phyloP scores from a whole-genome alignment of 2,329 filamentous ascomycete genomes.

The Claviceps humidiphila region DNA sequence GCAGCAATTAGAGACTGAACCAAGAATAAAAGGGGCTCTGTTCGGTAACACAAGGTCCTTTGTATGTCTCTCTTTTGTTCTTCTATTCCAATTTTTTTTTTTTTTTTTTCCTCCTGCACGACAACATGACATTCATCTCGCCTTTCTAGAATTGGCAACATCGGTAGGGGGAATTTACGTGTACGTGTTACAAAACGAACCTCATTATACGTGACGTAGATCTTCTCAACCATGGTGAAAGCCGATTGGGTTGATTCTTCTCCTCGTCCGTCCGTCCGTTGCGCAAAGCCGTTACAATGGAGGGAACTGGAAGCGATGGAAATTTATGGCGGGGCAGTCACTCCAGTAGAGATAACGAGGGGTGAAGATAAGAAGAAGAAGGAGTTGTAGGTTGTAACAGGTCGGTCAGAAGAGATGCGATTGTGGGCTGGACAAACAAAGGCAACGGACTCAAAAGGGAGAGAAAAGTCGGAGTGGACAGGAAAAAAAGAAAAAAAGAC shows the following conservation, averaged over 20 bases:
- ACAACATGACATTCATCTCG: too few relatives aligned
- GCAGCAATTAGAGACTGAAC: too few relatives aligned
- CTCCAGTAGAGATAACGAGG: not conserved
- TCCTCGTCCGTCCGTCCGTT: not conserved
- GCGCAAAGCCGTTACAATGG: not conserved
- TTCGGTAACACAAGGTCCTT: not conserved
- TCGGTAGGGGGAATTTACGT: too few relatives aligned
- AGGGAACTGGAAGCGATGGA: not conserved
- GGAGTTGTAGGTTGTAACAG: not conserved
- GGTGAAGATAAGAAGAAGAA: not conserved
- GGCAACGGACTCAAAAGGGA: slow-evolving; percentile 9
- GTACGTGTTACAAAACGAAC: slow-evolving; percentile 33
- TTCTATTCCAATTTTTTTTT: too few relatives aligned
- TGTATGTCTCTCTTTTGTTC: not conserved
- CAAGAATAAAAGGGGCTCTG: not conserved
- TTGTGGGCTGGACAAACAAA: not conserved
- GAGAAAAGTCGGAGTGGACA: slow-evolving; percentile 3
- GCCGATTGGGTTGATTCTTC: not conserved
- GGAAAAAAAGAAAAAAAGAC: not conserved
- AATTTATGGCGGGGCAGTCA: not conserved
- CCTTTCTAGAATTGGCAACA: too few relatives aligned
- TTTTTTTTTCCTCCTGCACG: too few relatives aligned
- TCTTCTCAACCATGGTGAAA: slow-evolving; percentile 65
- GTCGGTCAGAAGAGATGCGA: not conserved
- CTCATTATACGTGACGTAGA: slow-evolving; percentile 88